These are phyloP conservation scores for Salvia splendens DNA, from an alignment of 257 asterid genomes.

Conservation along the genomic window DNA sequence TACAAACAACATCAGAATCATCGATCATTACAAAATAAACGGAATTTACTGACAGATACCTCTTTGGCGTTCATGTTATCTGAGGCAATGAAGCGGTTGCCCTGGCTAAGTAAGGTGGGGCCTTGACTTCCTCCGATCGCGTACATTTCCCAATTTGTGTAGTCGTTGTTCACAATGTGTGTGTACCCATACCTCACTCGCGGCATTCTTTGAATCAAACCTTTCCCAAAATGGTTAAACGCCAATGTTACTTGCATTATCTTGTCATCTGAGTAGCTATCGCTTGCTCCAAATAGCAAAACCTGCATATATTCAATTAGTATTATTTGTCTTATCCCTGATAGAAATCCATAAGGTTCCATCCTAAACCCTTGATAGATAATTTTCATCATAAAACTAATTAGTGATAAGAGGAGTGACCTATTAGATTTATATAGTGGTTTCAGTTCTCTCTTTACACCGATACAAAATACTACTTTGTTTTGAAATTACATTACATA, in stretches of 20 bases:
- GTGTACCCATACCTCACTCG: constrained; percentile 55
- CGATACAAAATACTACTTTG: too few relatives aligned
- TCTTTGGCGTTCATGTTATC: constrained; percentile 54
- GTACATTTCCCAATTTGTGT: constrained; percentile 62
- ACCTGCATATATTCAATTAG: constrained; percentile 37
- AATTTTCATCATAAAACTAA: too few relatives aligned
- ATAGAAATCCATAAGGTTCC: too few relatives aligned
- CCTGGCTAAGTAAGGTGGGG: constrained; percentile 66
- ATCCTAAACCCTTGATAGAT: too few relatives aligned
- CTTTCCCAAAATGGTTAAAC: constrained; percentile 65
- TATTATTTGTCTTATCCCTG: too few relatives aligned
- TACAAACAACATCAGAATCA: not conserved
- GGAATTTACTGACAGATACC: constrained; percentile 26
- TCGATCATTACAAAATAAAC: too few relatives aligned
- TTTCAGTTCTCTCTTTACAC: too few relatives aligned
- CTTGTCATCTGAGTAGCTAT: constrained; percentile 38
- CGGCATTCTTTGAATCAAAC: constrained; percentile 64
- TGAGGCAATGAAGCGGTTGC: constrained; percentile 60
- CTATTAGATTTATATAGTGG: too few relatives aligned
- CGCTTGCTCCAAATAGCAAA: constrained; percentile 62
- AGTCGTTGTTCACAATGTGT: constrained; percentile 60
- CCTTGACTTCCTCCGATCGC: constrained; percentile 73
- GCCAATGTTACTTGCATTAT: constrained; percentile 66
- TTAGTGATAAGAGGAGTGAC: too few relatives aligned
- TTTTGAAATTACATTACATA: constrained; percentile 7